Evolutionary conservation across 2,329 filamentous ascomycete genomes (phyloP), one percentile per base, ranked within the genome.

Genomic region (Fusarium guadeloupense): DNA sequence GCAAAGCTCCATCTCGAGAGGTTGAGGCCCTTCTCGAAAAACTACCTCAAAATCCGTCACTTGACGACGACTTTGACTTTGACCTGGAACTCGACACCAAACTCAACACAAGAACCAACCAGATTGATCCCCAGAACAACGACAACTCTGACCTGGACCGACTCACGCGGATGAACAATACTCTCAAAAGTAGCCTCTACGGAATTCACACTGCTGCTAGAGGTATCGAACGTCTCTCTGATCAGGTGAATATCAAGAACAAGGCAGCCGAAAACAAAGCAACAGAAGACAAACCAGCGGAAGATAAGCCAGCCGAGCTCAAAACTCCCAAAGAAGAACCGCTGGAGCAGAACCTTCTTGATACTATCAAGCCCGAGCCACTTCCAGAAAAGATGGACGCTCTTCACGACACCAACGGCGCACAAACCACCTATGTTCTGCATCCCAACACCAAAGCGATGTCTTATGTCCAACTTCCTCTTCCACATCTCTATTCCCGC

Each of bases 191-290:
- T 14, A 82, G 81, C 4, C 74, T 85, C 6, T 71, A 78, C 25
- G 79, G 80, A 17, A 84, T 88, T 26, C 82, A 79, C 34, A 81
- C 78, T 13, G 83, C 83, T 17, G 85, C 83, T 62, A 78, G 81
- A 47, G 85, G 85, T 10, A 87, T 88, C 44, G 83, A 85, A 67
- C 78, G 83, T 9, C 75, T 88, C 7, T 82, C 86, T 67, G 78
- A 80, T 57, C 78, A 80, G 52, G 78, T 87, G 16, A 76, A 77
- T 9, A 76, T 69, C 4, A 75, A 80, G 44, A 68, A 60, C 25
- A 69, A 67, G 37, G 43, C 53, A 14, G 47, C 26, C 10, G 59
- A 61, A 39, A 54, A 38, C 20, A 44, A 55, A 20, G 50, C 52
- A 26, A 21, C 41, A 8, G 51, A 60, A 35, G 52, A 39, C 33